Percentiles rank a stretch among this genome's conserved stretches.
These are phyloP conservation scores for Fusarium anguioides DNA, from an alignment of 2,329 filamentous ascomycete species.

Conservation along the genomic window DNA sequence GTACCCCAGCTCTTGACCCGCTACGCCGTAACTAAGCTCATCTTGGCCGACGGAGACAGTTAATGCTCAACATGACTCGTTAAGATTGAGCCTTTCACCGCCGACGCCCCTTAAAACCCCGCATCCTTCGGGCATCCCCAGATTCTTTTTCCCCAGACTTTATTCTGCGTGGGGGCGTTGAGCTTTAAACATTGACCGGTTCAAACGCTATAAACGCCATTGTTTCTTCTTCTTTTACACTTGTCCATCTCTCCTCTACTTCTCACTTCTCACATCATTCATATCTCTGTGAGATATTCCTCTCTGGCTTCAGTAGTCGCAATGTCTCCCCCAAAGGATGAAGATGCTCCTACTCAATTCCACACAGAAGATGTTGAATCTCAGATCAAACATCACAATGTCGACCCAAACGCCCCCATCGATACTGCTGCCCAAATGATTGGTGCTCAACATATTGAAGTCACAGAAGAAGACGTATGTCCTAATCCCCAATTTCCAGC, in stretches of 20 bases:
- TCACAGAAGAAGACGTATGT: constrained; percentile 34
- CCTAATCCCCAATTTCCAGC: too few species aligned
- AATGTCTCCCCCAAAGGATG: constrained; percentile 17
- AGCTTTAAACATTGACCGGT: neutral
- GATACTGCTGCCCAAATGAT: constrained; percentile 30
- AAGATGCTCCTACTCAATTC: constrained; percentile 8
- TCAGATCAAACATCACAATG: neutral
- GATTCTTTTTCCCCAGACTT: constrained; percentile 15
- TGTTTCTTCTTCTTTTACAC: neutral
- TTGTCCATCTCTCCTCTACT: too few species aligned
- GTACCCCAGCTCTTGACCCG: neutral
- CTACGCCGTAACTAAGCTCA: neutral
- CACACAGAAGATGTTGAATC: constrained; percentile 22
- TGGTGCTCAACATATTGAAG: constrained; percentile 25
- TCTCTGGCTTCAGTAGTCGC: fast-evolving
- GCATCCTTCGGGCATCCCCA: neutral
- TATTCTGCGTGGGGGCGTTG: neutral
- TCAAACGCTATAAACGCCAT: too few species aligned
- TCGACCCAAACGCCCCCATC: neutral
- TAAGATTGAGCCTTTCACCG: neutral
- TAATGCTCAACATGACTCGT: neutral
- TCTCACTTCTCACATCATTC: neutral
- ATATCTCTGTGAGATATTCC: too few species aligned
- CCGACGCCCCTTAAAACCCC: neutral
- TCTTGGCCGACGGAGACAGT: neutral